A percentile compares a stretch with the other conserved stretches of the same genome.
These are phyloP conservation scores for Colletotrichum limetticola DNA, from an alignment of 2,329 filamentous ascomycete species.

Conservation along the genomic window DNA sequence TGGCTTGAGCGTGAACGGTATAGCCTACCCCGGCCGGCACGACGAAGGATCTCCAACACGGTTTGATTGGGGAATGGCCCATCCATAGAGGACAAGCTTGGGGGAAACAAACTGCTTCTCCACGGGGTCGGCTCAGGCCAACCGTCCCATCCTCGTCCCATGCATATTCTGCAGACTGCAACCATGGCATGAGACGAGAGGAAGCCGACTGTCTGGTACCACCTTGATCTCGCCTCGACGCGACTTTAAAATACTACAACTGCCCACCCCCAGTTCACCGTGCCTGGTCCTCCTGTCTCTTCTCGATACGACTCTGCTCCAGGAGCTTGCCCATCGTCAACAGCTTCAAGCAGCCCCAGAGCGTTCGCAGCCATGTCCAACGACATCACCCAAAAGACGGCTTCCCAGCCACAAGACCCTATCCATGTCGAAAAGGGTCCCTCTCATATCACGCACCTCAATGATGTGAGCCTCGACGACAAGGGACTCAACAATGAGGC, in stretches of 20 bases:
- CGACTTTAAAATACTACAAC: constrained; percentile 24
- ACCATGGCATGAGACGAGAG: constrained; percentile 6
- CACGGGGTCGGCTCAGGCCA: background rate
- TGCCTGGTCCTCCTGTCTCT: background rate
- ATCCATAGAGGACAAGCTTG: constrained; percentile 12
- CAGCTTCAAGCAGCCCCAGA: constrained; percentile 13
- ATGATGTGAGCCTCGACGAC: constrained; percentile 47
- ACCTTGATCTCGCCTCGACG: constrained; percentile 14
- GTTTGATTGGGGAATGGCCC: constrained; percentile 23
- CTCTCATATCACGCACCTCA: constrained; percentile 43
- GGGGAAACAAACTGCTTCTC: constrained; percentile 10
- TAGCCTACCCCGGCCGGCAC: background rate
- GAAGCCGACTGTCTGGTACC: constrained; percentile 21
- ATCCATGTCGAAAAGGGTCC: constrained; percentile 45
- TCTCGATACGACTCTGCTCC: constrained; percentile 20
- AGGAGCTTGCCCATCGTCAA: constrained; percentile 23
- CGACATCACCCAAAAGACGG: constrained; percentile 20
- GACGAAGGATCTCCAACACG: background rate
- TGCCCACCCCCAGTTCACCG: constrained; percentile 8
- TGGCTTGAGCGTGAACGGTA: constrained; percentile 7
- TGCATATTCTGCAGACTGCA: constrained; percentile 27
- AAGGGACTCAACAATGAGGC: constrained; percentile 51
- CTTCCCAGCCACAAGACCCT: constrained; percentile 29
- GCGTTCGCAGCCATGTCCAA: constrained; percentile 19
- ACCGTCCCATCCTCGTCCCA: constrained; percentile 7